phyloP scores from a whole-genome alignment of 1,284 basidiomycete species.

The Leccinum laetum region DNA sequence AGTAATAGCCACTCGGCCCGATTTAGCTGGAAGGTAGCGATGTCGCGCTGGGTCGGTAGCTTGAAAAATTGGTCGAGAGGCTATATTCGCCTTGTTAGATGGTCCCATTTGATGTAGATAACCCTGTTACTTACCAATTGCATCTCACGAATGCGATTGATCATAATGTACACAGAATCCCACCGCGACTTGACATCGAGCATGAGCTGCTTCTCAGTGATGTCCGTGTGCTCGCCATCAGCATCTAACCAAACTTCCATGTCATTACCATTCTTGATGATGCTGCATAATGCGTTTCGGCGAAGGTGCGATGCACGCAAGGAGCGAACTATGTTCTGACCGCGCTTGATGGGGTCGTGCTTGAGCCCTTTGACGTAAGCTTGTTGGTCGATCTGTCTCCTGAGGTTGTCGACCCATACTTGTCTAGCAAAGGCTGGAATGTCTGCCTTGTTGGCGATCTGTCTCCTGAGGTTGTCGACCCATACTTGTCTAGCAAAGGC shows the following conservation, averaged over 20 bases:
- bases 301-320: background rate
- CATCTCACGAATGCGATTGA: background rate
- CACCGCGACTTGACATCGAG: background rate
- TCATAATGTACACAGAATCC: background rate
- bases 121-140: background rate
- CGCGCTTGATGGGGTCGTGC: background rate
- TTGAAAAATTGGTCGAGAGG: background rate
- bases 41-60: background rate
- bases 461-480: no score
- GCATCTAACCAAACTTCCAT: background rate
- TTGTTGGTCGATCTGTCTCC: background rate
- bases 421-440: no score
- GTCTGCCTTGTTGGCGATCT: no score
- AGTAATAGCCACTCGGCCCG: background rate
- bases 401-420: background rate
- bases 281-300: background rate
- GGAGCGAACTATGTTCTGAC: background rate
- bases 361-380: background rate
- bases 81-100: background rate
- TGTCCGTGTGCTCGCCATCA: background rate
- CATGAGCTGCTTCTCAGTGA: background rate
- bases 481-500: background rate
- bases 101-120: background rate
- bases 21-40: background rate
- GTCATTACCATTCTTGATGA: background rate